phyloP scores from a whole-genome alignment of 164 flowering plant species.

The Hamamelis virginiana region DNA sequence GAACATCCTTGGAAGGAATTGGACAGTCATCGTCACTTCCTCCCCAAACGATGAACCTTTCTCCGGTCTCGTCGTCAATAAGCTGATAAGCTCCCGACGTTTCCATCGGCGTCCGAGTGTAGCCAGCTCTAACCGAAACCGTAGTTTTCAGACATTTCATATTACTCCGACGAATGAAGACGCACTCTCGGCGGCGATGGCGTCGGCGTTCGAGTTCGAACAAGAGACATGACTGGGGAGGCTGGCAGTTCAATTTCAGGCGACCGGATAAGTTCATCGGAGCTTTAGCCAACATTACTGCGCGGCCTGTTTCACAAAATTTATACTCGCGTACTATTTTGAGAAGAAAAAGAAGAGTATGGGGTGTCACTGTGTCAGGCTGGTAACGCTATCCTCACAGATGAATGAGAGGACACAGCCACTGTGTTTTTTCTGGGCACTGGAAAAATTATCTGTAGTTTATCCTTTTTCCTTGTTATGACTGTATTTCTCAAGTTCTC shows the following conservation, averaged over 20 bases:
- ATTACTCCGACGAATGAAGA: background rate
- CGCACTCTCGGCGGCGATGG: background rate
- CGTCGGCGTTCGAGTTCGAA: background rate
- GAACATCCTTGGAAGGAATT: constrained; percentile 40
- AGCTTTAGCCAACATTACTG: constrained; percentile 19
- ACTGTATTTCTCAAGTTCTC: too few species aligned
- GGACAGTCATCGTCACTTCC: constrained; percentile 30
- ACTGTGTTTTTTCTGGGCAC: too few species aligned
- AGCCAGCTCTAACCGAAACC: constrained; percentile 30
- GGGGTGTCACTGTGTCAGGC: too few species aligned
- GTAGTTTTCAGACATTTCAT: constrained; percentile 6
- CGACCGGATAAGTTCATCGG: constrained; percentile 11
- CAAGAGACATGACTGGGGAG: background rate
- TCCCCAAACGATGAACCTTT: constrained; percentile 55
- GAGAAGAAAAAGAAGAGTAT: too few species aligned
- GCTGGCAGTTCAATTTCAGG: background rate
- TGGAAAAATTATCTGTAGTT: too few species aligned
- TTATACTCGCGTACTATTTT: too few species aligned
- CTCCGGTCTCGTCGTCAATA: constrained; percentile 52
- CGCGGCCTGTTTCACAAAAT: too few species aligned
- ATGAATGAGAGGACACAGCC: too few species aligned
- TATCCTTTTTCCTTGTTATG: too few species aligned
- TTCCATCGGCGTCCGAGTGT: constrained; percentile 37
- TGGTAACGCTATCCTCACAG: too few species aligned
- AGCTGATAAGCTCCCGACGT: constrained; percentile 57